Percentiles rank a stretch among this genome's conserved stretches.
These are phyloP conservation scores for Rhizopus sp. DNA, from an alignment of 371 early-diverging fungal species.

Conservation along the genomic window DNA sequence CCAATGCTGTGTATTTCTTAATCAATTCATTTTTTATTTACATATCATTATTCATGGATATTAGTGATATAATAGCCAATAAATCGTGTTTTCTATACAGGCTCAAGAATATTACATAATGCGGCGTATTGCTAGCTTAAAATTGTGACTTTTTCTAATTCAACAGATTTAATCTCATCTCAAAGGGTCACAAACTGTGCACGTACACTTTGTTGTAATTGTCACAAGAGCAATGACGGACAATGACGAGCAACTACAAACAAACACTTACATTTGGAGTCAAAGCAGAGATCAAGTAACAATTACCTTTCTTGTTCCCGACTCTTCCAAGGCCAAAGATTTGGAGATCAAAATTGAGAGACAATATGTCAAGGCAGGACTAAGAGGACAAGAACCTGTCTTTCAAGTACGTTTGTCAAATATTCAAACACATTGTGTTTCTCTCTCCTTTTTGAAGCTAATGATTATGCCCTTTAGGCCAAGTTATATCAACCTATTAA, in stretches of 20 bases:
- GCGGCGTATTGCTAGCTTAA: too few relatives aligned
- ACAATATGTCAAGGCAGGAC: conserved; percentile 43
- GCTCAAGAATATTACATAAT: too few relatives aligned
- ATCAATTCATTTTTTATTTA: too few relatives aligned
- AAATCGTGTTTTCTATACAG: too few relatives aligned
- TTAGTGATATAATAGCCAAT: too few relatives aligned
- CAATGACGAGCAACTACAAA: conserved; percentile 47
- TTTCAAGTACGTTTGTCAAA: conserved; percentile 29
- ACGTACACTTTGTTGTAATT: too few relatives aligned
- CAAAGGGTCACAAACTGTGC: too few relatives aligned
- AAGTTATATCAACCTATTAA: conserved; percentile 50
- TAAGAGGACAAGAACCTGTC: conserved; percentile 52
- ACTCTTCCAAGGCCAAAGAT: conserved; percentile 41
- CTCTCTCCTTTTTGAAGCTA: too few relatives aligned
- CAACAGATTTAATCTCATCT: too few relatives aligned
- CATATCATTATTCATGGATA: too few relatives aligned
- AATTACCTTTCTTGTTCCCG: conserved; percentile 52
- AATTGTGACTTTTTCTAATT: too few relatives aligned
- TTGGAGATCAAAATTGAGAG: conserved; percentile 46
- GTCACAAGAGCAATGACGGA: conserved; percentile 26
- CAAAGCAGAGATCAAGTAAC: conserved; percentile 54
- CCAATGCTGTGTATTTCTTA: too few relatives aligned
- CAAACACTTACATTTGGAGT: conserved; percentile 52
- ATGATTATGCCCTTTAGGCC: conserved; percentile 28
- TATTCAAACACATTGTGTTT: neutral